Percentiles rank a stretch among this genome's conserved stretches.
Evolutionary conservation across 2,329 filamentous ascomycete species (phyloP).

Genomic region (Fusarium pseudoanthophilum): DNA sequence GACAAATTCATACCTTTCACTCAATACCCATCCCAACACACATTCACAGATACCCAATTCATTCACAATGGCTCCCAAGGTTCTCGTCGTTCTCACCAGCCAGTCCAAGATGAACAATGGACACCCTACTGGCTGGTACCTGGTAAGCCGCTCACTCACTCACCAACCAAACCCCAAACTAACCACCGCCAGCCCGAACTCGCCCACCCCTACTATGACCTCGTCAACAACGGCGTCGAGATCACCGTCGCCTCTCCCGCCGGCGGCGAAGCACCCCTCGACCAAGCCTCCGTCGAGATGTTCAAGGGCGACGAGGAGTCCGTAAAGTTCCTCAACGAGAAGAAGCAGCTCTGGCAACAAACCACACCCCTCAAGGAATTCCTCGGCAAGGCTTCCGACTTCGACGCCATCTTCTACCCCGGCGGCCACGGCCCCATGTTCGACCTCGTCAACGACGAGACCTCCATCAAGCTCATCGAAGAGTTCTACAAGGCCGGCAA

Average conservation of each 20-base stretch:
- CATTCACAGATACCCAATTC: background rate
- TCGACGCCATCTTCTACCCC: slow-evolving; percentile 69
- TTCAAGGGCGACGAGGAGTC: slow-evolving; percentile 65
- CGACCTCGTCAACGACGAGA: slow-evolving; percentile 68
- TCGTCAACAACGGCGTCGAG: slow-evolving; percentile 56
- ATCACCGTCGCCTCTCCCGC: slow-evolving; percentile 70
- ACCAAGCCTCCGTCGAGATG: slow-evolving; percentile 65
- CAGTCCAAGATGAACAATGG: slow-evolving; percentile 61
- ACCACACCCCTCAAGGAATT: slow-evolving; percentile 69
- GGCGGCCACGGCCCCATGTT: slow-evolving; percentile 73
- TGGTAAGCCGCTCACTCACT: slow-evolving; percentile 56
- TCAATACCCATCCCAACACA: background rate
- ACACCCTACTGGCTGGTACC: slow-evolving; percentile 75
- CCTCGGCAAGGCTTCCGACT: slow-evolving; percentile 66
- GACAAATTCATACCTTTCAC: background rate
- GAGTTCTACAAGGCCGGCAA: slow-evolving; percentile 72
- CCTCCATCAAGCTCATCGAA: slow-evolving; percentile 68
- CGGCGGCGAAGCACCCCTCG: slow-evolving; percentile 70
- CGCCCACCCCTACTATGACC: slow-evolving; percentile 71
- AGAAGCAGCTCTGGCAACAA: slow-evolving; percentile 70
- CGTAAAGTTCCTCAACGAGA: slow-evolving; percentile 64
- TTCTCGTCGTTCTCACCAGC: slow-evolving; percentile 78
- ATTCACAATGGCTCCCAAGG: slow-evolving; percentile 63
- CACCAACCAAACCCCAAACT: background rate
- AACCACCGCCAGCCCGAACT: slow-evolving; percentile 63